Conservation (phyloP, 192 early-diverging fungal genomes). For the Nowakowskiella sp. region DNA sequence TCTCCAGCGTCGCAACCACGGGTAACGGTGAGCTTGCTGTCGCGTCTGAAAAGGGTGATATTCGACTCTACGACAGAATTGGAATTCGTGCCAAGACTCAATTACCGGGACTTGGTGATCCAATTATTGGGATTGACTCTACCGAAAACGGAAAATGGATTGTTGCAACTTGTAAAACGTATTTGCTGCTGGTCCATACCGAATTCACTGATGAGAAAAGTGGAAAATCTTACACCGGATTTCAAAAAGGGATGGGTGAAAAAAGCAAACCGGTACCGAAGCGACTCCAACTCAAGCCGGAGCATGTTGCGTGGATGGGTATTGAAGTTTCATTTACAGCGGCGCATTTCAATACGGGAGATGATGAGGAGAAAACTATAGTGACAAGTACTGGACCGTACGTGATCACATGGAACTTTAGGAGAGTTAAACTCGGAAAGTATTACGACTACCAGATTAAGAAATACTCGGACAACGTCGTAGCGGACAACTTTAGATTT, state of each 20-base stretch:
- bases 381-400: conserved; percentile 85
- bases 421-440: conserved; percentile 66
- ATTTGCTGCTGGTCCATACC: conserved; percentile 76
- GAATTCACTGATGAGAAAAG: conserved; percentile 40
- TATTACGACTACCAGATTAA: conserved; percentile 82
- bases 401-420: conserved; percentile 89
- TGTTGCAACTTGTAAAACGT: conserved; percentile 80
- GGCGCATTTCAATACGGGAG: conserved; percentile 79
- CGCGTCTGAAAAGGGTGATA: conserved; percentile 77
- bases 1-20: conserved; percentile 67
- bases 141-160: conserved; percentile 77
- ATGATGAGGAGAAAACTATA: conserved; percentile 70
- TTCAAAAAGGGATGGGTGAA: conserved; percentile 56
- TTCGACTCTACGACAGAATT: conserved; percentile 73
- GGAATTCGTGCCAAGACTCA: conserved; percentile 77
- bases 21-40: conserved; percentile 73
- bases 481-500: conserved; percentile 87
- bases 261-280: conserved; percentile 56
- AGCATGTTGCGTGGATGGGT: conserved; percentile 80
- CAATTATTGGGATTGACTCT: conserved; percentile 83
- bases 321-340: conserved; percentile 66
- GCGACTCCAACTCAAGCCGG: conserved; percentile 73
- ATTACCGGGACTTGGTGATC: conserved; percentile 80
- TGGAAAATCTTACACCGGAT: conserved; percentile 49
- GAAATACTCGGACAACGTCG: conserved; percentile 70